Evolutionary conservation across 1,284 basidiomycete species (phyloP), one percentile per base, ranked within the genome.

Genomic region (Ganoderma lucidum): DNA sequence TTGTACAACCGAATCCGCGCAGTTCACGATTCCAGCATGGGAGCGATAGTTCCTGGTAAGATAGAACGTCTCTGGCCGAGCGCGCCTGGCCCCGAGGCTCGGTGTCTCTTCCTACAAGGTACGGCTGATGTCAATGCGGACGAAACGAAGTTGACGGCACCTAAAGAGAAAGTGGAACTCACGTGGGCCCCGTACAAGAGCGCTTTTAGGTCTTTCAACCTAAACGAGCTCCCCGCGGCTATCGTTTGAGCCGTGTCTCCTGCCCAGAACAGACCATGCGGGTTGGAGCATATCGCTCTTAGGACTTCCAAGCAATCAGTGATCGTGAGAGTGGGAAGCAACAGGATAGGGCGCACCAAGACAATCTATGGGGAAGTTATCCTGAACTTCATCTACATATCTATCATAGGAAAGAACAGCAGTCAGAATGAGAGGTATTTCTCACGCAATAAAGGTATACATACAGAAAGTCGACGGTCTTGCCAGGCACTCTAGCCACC

Each of bases 181-280:
- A 44, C 42, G 9, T 44, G 14, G 12, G 42, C 15, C 17, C 42
- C 15, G 12, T 44, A 44, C 42, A 44, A 44, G 42, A 44, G 42
- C 42, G 42, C 6, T 44, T 90, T 93, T 67, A 94, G 76, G 53
- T 93, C 92, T 70, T 90, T 81, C 77, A 94, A 94, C 23, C 88
- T 80, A 73, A 94, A 93, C 0, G 89, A 87, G 67, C 90, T 92
- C 0, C 92, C 92, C 2, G 87, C 83, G 0, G 89, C 88, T n/a
- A 94, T 93, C 0, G 92, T 91, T 72, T 94, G 92, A 0, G 92
- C 92, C 0, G 93, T 94, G 75, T 94, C 92, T 0, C 92, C 93
- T 0, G 92, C 92, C 90, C 90, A 94, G 75, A 93, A 93, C 28
- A 92, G 78, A 0, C 93, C 92, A 28, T 90, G 80, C 0, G 87